Evolutionary conservation across 805 yeast genomes (phyloP).

Genomic region (Candida awuae): DNA sequence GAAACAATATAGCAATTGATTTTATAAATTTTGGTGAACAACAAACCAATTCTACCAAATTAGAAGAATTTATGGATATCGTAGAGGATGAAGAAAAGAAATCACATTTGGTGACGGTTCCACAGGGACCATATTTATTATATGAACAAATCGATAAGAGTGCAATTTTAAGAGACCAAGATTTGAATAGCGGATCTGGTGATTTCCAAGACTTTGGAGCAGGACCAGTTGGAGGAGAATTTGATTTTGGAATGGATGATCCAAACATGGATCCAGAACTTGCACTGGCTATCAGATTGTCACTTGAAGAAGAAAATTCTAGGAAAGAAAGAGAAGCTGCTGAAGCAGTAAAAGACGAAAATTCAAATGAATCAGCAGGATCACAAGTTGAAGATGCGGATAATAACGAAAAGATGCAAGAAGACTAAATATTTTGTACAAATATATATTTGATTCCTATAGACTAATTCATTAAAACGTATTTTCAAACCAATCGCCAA

Average conservation of each 20-base stretch:
- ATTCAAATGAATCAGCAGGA: slow-evolving; percentile 9
- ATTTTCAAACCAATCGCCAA: no score
- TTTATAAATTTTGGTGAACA: slow-evolving; percentile 90
- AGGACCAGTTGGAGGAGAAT: slow-evolving; percentile 36
- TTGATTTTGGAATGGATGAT: slow-evolving; percentile 62
- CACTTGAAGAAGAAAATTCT: slow-evolving; percentile 89
- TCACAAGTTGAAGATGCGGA: slow-evolving; percentile 13
- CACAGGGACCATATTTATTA: slow-evolving; percentile 80
- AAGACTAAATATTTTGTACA: no score
- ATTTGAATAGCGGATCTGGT: slow-evolving; percentile 36
- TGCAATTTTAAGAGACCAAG: slow-evolving; percentile 62
- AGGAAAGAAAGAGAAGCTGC: slow-evolving; percentile 67
- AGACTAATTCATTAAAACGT: no score
- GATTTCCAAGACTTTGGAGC: slow-evolving; percentile 34
- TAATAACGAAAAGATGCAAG: slow-evolving; percentile 11
- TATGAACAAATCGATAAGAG: slow-evolving; percentile 77
- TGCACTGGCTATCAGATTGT: slow-evolving; percentile 89
- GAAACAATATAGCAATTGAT: slow-evolving; percentile 85
- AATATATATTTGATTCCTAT: no score
- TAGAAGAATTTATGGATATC: slow-evolving; percentile 67
- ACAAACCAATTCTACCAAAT: slow-evolving; percentile 60
- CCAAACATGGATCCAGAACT: slow-evolving; percentile 94
- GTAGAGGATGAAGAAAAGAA: slow-evolving; percentile 43
- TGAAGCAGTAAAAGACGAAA: slow-evolving; percentile 19
- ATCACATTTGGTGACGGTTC: slow-evolving; percentile 75